Base-by-base conservation (phyloP, 2,329 filamentous ascomycete genomes). In the Cercospora sp. region DNA sequence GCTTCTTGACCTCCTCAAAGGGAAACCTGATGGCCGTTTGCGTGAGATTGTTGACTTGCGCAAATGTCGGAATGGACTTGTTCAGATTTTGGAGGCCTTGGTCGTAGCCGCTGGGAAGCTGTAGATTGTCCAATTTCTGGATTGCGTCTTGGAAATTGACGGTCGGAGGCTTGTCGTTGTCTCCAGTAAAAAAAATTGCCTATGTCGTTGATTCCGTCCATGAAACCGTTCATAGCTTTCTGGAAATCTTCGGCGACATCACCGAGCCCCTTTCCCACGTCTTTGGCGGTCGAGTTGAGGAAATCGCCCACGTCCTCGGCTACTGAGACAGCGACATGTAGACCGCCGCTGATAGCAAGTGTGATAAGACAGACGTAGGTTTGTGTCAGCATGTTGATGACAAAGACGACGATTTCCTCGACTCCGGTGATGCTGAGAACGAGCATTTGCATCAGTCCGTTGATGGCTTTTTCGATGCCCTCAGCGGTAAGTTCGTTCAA, bases 311-410 rank as follows among this genome's bases (percentile, higher is more conserved):
- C 86, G 61, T 88, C 85, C 75, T 89, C 83, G 60, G 89, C 83
- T 70, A 90, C 81, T 63, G 85, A 81, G 62, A 91, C 81, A 16
- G 87, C 91, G 55, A 89, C 89, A 62, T 92, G 88, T 62, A 97
- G 83, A 74, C 89, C 91, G 70, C 93, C 93, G 70, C 91, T 87
- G 65, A 97, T 86, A 59, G 93, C 89, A 70, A 96, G 87, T 31
- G 92, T 92, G 77, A 96, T 92, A 63, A 99, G 86, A 77, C 95
- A 99, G 72, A 93, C 86, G 77, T 97, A 97, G 16, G 93, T 97
- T 61, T 90, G 90, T 55, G 92, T 94, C 81, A 97, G 86, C 81
- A 97, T 90, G 79, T 96, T 92, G 82, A 99, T 93, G 77, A 93
- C 87, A 81, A 97, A 99, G 72, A 97, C 84, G 70, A 97, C 89